Base-by-base conservation (phyloP, 768 basidiomycete species). In the Phanerochaete carnosa region DNA sequence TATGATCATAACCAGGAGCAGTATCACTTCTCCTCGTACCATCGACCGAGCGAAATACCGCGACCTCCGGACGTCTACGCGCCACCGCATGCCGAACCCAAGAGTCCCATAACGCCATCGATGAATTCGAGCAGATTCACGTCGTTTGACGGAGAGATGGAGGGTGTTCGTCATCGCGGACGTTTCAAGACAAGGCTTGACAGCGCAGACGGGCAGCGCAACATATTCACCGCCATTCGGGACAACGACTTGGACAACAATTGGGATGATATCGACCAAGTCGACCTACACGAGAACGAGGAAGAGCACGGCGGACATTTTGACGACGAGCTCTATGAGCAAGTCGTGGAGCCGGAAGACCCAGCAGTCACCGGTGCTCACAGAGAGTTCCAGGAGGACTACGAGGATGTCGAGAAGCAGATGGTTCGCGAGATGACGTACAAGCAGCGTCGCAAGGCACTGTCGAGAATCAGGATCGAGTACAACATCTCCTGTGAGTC, bases 401-500 rank as follows among this genome's bases (percentile, higher is more conserved):
- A 79, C 19, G 81, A 82, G 23, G 87, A 87, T 59, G 72, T 84
- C 6, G 85, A 86, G 70, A 82, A 79, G 59, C 80, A 85, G 59
- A 76, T 76, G 51, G 73, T 87, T 33, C 80, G 81, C 45, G 78
- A 79, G 59, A 87, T 89, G 86, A 83, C 84, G 66, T 89, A 90
- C 69, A 81, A 80, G 64, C 70, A 81, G 52, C 83, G 88, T 37
- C 80, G 86, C 64, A 90, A 88, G 68, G 81, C 85, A 65, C 77
- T 82, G 9, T 82, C 81, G 68, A 82, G 80, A 33, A 80, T 84
- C 63, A 84, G 77, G 60, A 90, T 92, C 58, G 83, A 89, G 62
- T 89, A 85, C 68, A 90, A 90, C 66, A 77, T 90, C 55, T 82
- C 86, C 37, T 85, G 89, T 90, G 69, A 68, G 76, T 72, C 6